Conservation (phyloP, 2,329 filamentous ascomycete genomes). For the Coleophoma eucalyptorum region DNA sequence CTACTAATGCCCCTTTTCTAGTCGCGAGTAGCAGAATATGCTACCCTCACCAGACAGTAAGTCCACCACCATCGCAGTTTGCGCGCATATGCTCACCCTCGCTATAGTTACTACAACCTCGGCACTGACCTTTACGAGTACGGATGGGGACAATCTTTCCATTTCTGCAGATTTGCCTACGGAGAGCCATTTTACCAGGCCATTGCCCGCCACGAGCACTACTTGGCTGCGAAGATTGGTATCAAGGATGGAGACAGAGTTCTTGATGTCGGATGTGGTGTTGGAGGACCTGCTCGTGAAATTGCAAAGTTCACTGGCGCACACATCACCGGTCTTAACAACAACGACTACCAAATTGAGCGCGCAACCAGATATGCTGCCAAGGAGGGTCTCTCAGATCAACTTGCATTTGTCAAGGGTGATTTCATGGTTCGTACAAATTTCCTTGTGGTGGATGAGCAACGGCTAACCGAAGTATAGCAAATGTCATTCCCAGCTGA, state of each 20-base stretch:
- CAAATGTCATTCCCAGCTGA: conserved; percentile 96
- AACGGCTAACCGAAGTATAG: conserved; percentile 30
- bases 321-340: conserved; percentile 91
- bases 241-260: conserved; percentile 87
- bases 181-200: conserved; percentile 88
- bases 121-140: conserved; percentile 96
- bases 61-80: conserved; percentile 27
- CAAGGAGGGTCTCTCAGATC: conserved; percentile 76
- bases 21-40: conserved; percentile 83
- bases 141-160: conserved; percentile 94
- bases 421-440: conserved; percentile 75
- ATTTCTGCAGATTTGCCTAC: conserved; percentile 91
- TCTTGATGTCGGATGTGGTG: conserved; percentile 94
- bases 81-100: too few species aligned
- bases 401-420: conserved; percentile 87
- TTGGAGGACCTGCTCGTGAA: conserved; percentile 91
- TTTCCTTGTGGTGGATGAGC: too few species aligned
- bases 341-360: conserved; percentile 99
- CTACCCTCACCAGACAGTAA: conserved; percentile 88
- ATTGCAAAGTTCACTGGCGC: conserved; percentile 94
- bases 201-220: conserved; percentile 96
- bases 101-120: conserved; percentile 88
- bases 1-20: conserved; percentile 28
- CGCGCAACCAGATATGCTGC: conserved; percentile 83
- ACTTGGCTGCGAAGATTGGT: conserved; percentile 86